These are phyloP conservation scores for Xerocomus minutiporus DNA, from an alignment of 1,284 basidiomycete genomes.

Conservation along the genomic window DNA sequence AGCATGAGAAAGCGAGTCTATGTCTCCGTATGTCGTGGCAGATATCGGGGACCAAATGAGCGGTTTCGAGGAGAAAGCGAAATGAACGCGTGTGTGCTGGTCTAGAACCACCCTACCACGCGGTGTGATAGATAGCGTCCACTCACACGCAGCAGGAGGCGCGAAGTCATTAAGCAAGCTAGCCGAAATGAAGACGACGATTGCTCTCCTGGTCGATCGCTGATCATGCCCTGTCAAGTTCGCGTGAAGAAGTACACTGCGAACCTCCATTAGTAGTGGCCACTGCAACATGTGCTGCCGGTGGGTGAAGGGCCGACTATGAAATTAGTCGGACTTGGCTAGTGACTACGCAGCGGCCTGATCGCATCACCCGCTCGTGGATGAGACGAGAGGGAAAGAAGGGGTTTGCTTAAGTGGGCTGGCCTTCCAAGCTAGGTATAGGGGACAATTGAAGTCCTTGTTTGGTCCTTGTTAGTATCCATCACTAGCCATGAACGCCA, in stretches of 20 bases:
- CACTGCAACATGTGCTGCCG: too few species aligned
- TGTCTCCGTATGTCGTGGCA: not conserved
- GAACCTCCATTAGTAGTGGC: too few species aligned
- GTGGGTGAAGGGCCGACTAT: too few species aligned
- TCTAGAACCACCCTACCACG: constrained; percentile 11
- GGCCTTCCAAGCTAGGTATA: too few species aligned
- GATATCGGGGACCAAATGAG: constrained; percentile 1
- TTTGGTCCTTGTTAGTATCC: not conserved
- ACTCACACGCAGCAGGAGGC: not conserved
- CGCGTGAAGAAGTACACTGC: not conserved
- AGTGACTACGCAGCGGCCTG: not conserved
- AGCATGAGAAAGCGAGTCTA: not conserved
- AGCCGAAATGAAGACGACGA: constrained; percentile 27
- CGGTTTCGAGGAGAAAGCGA: constrained; percentile 5
- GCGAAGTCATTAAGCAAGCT: constrained; percentile 19
- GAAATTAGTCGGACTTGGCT: too few species aligned
- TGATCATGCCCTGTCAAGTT: constrained; percentile 18
- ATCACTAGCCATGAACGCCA: constrained; percentile 9
- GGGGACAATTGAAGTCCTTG: not conserved
- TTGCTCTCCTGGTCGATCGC: constrained; percentile 26
- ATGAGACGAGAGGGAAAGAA: too few species aligned
- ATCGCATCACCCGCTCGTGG: constrained; percentile 6
- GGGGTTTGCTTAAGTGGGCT: too few species aligned
- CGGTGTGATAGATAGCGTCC: not conserved
- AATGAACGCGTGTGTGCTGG: constrained; percentile 14